Conservation (phyloP, 2,329 filamentous ascomycete genomes). For the Aschersonia sp. region DNA sequence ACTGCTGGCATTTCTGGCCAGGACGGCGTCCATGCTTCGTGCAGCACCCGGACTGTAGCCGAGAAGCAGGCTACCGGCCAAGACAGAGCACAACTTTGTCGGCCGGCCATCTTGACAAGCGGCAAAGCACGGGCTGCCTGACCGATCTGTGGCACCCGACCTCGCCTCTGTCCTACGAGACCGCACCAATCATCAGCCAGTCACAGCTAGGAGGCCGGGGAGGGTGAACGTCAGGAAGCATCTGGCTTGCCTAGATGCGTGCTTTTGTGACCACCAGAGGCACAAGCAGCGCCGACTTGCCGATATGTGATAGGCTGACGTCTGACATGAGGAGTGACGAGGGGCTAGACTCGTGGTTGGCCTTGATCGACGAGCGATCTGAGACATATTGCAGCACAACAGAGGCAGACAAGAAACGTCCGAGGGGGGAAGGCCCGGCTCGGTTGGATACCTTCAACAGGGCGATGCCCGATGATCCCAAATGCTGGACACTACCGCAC, state of each 20-base stretch:
- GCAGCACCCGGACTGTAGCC: slow-evolving; percentile 2
- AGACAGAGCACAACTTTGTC: slow-evolving; percentile 4
- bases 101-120: slow-evolving; percentile 7
- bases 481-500: too few relatives aligned
- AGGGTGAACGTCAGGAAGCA: slow-evolving; percentile 7
- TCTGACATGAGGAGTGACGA: slow-evolving; percentile 4
- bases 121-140: slow-evolving; percentile 14
- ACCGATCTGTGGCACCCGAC: slow-evolving; percentile 27
- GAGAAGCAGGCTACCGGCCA: slow-evolving; percentile 1
- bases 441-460: too few relatives aligned
- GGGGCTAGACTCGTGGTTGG: too few relatives aligned
- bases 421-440: too few relatives aligned
- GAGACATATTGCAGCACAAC: too few relatives aligned
- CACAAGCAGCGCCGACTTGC: slow-evolving; percentile 3
- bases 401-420: too few relatives aligned
- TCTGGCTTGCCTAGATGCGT: background rate
- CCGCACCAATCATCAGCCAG: slow-evolving; percentile 2
- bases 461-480: too few relatives aligned
- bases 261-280: background rate
- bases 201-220: background rate
- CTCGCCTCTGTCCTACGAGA: slow-evolving; percentile 18
- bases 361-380: too few relatives aligned
- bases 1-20: background rate
- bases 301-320: slow-evolving; percentile 2
- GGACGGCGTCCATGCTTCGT: slow-evolving; percentile 2